Base-by-base conservation (phyloP, 306 rosid genomes). In the Fragaria ananassa region DNA sequence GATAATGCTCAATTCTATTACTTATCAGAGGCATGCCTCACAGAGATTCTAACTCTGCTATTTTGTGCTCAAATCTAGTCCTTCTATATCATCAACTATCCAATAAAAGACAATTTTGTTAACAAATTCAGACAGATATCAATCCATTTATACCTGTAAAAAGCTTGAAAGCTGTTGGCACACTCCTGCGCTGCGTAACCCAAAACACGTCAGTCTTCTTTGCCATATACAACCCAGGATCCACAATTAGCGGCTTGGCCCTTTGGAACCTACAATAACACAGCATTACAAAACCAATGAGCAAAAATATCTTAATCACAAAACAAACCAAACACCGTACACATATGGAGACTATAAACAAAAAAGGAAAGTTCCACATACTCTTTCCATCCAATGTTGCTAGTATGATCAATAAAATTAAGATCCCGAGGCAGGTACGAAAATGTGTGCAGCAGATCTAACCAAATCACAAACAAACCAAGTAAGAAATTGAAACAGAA, bases 311-410 rank as follows among this genome's bases (percentile, higher is more conserved):
- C 31, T 44, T 72, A 14, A 51, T 10, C 44, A 74, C 76, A 51
- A 13, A 77, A 23, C 41, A n/a, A 29, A 35, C 25, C 70, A 81
- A 39, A 34, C 45, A 21, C 13, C 31, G n/a, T 15, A 70, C 17
- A 12, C 50, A 23, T 11, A 74, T 47, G 15, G 18, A 47, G 39
- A 34, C 68, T 27, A 1, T 8, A 15, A 10, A 50, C 8, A 31
- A 70, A 42, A 53, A 11, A 0, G 51, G 25, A 18, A 37, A 25
- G 21, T 49, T 42, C 0, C 15, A 80, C 99, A 72, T 84, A 96
- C 99, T 90, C 99, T 85, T 92, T 96, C 99, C 98, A 96, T 71
- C 99, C 99, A 88, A 96, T 91, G 85, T 92, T 86, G 81, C 99
- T 91, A 0, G 99, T 92, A 84, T 96, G 98, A 80, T 96, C 98